A percentile compares a stretch with the other conserved stretches of the same genome.
Evolutionary conservation across 78 protist genomes (phyloP).

Genomic region (Emiliania huxleyi): DNA sequence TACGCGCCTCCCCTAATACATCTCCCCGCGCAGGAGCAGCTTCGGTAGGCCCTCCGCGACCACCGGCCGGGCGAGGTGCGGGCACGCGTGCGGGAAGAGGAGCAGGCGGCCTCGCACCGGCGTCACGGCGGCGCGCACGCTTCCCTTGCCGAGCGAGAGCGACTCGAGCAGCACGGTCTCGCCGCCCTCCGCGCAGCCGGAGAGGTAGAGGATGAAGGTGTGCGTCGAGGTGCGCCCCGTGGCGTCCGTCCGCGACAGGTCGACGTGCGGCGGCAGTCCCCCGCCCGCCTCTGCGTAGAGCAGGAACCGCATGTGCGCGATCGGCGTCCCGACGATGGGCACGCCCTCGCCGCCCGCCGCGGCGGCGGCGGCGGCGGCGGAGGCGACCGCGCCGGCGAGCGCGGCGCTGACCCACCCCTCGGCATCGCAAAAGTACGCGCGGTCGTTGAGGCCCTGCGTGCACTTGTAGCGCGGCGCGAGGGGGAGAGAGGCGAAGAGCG

Average conservation of each 20-base stretch:
- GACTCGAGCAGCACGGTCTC: neutral
- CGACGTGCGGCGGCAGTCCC: slow-evolving; percentile 21
- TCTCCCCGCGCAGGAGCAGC: slow-evolving; percentile 2
- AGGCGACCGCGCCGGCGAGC: neutral
- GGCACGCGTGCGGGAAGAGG: slow-evolving; percentile 30
- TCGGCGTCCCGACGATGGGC: neutral
- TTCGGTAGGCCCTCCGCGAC: slow-evolving; percentile 10
- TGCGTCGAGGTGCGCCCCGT: neutral
- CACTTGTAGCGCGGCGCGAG: neutral
- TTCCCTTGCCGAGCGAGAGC: neutral
- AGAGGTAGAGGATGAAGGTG: slow-evolving; percentile 16
- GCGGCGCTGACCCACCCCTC: slow-evolving; percentile 10
- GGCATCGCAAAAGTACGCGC: neutral
- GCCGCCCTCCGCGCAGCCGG: neutral
- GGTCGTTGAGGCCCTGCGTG: neutral
- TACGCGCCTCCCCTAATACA: too few species aligned
- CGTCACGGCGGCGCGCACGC: neutral
- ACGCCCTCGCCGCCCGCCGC: neutral
- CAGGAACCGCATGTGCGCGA: slow-evolving; percentile 17
- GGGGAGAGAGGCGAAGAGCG: neutral
- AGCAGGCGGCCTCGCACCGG: slow-evolving; percentile 8
- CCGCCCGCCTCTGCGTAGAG: neutral
- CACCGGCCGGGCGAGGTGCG: slow-evolving; percentile 8
- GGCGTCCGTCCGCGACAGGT: neutral
- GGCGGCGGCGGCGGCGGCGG: neutral